Evolutionary conservation across 2,329 filamentous ascomycete genomes (phyloP).

Genomic region (Xylariomycetidae sp.): DNA sequence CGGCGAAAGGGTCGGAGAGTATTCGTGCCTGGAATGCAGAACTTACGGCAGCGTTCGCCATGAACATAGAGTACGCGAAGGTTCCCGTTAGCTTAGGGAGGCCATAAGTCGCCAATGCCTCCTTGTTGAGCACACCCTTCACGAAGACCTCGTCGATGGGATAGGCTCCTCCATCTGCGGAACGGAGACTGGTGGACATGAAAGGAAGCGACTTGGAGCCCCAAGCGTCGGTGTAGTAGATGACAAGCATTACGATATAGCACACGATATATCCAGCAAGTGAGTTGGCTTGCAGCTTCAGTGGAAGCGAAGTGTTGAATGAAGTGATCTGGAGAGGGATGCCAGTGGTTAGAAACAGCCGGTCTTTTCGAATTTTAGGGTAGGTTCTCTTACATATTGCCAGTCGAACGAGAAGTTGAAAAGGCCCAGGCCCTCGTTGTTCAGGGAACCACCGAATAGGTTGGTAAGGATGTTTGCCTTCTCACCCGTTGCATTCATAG

Average conservation of each 20-base stretch:
- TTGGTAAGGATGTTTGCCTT: slow-evolving; percentile 40
- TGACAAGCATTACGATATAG: slow-evolving; percentile 43
- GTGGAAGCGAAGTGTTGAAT: slow-evolving; percentile 46
- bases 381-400: slow-evolving; percentile 46
- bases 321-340: slow-evolving; percentile 43
- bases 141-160: slow-evolving; percentile 35
- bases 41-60: slow-evolving; percentile 45
- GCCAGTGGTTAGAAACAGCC: background rate
- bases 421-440: slow-evolving; percentile 48
- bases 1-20: too few species aligned
- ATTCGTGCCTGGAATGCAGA: too few species aligned
- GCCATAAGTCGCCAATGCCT: slow-evolving; percentile 37
- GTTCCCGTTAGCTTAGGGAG: slow-evolving; percentile 42
- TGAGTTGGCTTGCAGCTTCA: slow-evolving; percentile 44
- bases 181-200: slow-evolving; percentile 47
- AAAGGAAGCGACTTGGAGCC: slow-evolving; percentile 42
- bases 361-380: too few species aligned
- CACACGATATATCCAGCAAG: slow-evolving; percentile 43
- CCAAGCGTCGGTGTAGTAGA: slow-evolving; percentile 50
- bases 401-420: slow-evolving; percentile 49
- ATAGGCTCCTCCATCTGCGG: slow-evolving; percentile 35
- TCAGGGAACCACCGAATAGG: slow-evolving; percentile 46
- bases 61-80: slow-evolving; percentile 51
- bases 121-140: slow-evolving; percentile 36
- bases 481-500: slow-evolving; percentile 44